Conservation (phyloP, 1,284 basidiomycete genomes). For the Cryptococcus sp. region DNA sequence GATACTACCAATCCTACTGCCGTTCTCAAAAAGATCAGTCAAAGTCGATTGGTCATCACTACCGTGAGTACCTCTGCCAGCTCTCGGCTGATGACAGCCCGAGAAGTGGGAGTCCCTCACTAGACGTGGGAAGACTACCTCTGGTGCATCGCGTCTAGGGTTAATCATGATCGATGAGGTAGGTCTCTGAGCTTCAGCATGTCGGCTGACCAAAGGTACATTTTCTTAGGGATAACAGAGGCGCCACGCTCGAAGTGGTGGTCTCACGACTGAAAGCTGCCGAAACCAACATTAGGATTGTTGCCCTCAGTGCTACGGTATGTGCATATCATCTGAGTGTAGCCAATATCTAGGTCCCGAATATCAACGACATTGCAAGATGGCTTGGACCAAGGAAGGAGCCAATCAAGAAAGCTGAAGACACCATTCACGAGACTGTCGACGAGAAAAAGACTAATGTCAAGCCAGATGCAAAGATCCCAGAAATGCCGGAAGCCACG, state of each 20-base stretch:
- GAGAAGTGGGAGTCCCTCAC: slow-evolving; percentile 95
- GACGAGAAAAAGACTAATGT: neutral
- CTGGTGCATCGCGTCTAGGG: slow-evolving; percentile 23
- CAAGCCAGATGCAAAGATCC: neutral
- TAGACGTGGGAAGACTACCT: slow-evolving; percentile 60
- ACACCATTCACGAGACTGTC: slow-evolving; percentile 16
- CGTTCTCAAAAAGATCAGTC: slow-evolving; percentile 57
- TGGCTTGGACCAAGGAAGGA: slow-evolving; percentile 65
- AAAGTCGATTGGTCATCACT: slow-evolving; percentile 73
- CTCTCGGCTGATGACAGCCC: slow-evolving; percentile 53
- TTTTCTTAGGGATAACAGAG: slow-evolving; percentile 80
- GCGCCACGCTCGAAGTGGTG: slow-evolving; percentile 88
- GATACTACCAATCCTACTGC: slow-evolving; percentile 68
- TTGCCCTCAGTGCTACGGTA: slow-evolving; percentile 88
- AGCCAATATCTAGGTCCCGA: slow-evolving; percentile 55
- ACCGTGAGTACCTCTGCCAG: slow-evolving; percentile 55
- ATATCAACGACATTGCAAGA: slow-evolving; percentile 79
- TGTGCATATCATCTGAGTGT: neutral
- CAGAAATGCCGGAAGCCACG: neutral
- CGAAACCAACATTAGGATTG: slow-evolving; percentile 66
- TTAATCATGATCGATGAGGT: slow-evolving; percentile 91
- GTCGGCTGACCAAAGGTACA: slow-evolving; percentile 62
- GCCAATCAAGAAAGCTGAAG: slow-evolving; percentile 5
- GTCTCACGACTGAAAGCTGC: slow-evolving; percentile 75
- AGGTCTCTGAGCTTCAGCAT: slow-evolving; percentile 15